These are phyloP conservation scores for Candida hungchunana DNA, from an alignment of 805 yeast species.

Conservation along the genomic window DNA sequence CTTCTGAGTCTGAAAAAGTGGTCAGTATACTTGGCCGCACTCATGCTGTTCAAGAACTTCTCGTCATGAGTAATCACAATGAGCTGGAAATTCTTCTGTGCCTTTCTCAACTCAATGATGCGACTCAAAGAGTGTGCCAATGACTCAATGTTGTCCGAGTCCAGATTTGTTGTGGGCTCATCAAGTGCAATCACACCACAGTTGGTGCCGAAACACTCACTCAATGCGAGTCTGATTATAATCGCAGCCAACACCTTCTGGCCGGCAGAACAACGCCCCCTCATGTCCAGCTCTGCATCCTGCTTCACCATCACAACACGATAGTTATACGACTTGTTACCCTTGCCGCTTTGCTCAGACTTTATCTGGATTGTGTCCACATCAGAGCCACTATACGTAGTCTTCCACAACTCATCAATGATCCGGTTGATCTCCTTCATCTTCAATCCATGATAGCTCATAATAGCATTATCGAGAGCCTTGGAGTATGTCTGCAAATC, in stretches of 20 bases:
- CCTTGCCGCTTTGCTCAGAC: conserved; percentile 58
- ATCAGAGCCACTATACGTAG: conserved; percentile 92
- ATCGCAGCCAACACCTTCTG: conserved; percentile 93
- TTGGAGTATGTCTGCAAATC: conserved; percentile 79
- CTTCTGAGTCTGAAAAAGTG: conserved; percentile 80
- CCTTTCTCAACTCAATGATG: conserved; percentile 69
- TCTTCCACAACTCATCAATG: conserved; percentile 88
- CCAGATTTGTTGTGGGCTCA: conserved; percentile 93
- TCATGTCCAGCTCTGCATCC: conserved; percentile 91
- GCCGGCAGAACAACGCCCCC: conserved; percentile 98
- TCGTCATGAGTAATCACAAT: conserved; percentile 97
- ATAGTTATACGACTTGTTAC: conserved; percentile 64
- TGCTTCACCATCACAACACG: conserved; percentile 94
- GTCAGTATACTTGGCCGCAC: conserved; percentile 81
- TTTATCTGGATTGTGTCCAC: conserved; percentile 84
- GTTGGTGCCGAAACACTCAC: conserved; percentile 92
- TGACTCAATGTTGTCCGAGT: conserved; percentile 82
- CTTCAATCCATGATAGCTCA: conserved; percentile 85
- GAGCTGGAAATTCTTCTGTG: conserved; percentile 85
- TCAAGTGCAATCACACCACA: conserved; percentile 96
- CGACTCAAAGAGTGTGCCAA: conserved; percentile 74
- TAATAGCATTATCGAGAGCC: conserved; percentile 88
- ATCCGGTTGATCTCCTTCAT: conserved; percentile 91
- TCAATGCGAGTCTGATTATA: conserved; percentile 82
- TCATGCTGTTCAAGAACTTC: conserved; percentile 77